Evolutionary conservation across 2,329 filamentous ascomycete genomes (phyloP), one percentile per base, ranked within the genome.

Genomic region (Parastagonospora avenae): DNA sequence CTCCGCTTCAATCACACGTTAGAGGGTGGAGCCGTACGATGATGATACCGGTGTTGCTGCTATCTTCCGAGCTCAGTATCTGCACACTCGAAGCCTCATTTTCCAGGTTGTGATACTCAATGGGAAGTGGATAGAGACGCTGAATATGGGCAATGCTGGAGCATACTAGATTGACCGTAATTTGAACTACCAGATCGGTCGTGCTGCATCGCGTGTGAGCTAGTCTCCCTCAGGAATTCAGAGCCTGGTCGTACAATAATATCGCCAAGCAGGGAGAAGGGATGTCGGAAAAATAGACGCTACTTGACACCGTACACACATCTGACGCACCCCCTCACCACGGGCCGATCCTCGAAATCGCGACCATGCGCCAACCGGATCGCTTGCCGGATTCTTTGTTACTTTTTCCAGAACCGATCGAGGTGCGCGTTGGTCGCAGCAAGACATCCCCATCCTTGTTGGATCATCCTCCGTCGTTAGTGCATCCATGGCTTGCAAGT

Each of bases 261-360:
- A 73, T 70, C 66, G 69, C 68, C 68, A 72, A 72, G 69, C 30
- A 35, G 46, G 48, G 43, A 61, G 49, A 59, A 55, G 51, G 41
- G 51, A 44, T 59, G 62, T 66, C 60, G 62, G 62, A 60, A 59
- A 39, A 56, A 55, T 68, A 61, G 57, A 57, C 48, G 48, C 59
- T 52, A 52, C 48, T 51, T 55, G 42, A 49, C 35, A 47, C 46
- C 24, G 59, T 59, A 63, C 64, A 64, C 53, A 64, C 59, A 68
- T 68, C 64, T 67, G 49, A 55, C 59, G 45, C 50, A 44, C 45
- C 5, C 19, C 19, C 5, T 47, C 47, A 54, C 59, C 53, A 59
- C 63, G 62, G 66, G 54, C 68, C 68, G 61, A 60, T 66, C 65
- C 66, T 62, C 49, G 60, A 53, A 60, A 48, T 48, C 54, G 54